These are phyloP conservation scores for Plasmopara viticola DNA, from an alignment of 352 stramenopile species.

Conservation along the genomic window DNA sequence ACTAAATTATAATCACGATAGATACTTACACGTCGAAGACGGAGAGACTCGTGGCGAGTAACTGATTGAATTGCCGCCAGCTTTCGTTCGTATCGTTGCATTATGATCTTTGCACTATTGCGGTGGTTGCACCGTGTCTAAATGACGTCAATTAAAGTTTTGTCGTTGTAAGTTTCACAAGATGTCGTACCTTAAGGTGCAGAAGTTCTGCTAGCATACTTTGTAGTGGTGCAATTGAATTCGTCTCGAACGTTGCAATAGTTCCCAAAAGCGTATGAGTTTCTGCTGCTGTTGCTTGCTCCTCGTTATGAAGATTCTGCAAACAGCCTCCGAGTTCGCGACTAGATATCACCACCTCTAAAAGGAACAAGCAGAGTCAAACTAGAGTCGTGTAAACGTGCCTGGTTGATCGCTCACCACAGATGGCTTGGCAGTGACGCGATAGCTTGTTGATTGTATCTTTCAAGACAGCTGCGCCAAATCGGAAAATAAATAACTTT, in stretches of 20 bases:
- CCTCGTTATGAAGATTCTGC: slow-evolving; percentile 17
- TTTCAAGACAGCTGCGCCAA: slow-evolving; percentile 17
- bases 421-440: slow-evolving; percentile 50
- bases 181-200: slow-evolving; percentile 38
- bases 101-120: slow-evolving; percentile 47
- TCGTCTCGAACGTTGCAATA: slow-evolving; percentile 45
- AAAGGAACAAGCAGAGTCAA: slow-evolving; percentile 4
- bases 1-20: neutral
- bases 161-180: slow-evolving; percentile 6
- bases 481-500: slow-evolving; percentile 3
- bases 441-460: slow-evolving; percentile 38
- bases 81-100: slow-evolving; percentile 56
- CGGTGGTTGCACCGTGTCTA: slow-evolving; percentile 64
- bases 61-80: slow-evolving; percentile 42
- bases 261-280: slow-evolving; percentile 22
- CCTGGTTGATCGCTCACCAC: slow-evolving; percentile 21
- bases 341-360: slow-evolving; percentile 30
- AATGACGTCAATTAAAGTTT: slow-evolving; percentile 1
- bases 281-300: slow-evolving; percentile 11
- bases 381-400: neutral
- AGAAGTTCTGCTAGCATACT: slow-evolving; percentile 45
- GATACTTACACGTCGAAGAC: slow-evolving; percentile 46
- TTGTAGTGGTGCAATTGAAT: slow-evolving; percentile 54
- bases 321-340: slow-evolving; percentile 14
- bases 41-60: slow-evolving; percentile 34